Evolutionary conservation across 2,329 filamentous ascomycete genomes (phyloP).

Genomic region (Verticillium tricorpus): DNA sequence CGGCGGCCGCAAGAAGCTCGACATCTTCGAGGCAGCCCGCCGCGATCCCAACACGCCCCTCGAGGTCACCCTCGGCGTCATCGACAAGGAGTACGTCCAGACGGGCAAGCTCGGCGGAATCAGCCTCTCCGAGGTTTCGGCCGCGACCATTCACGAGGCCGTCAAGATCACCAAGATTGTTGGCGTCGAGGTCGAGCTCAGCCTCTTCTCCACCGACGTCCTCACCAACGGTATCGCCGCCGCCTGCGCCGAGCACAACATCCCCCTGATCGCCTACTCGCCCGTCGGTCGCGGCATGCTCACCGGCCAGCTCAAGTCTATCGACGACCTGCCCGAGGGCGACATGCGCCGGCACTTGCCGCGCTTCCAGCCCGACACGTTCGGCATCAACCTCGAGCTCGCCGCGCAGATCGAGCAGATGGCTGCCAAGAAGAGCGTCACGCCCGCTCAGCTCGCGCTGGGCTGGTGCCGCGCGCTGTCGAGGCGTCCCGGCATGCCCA

Average conservation of each 20-base stretch:
- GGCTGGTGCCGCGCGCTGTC: constrained; percentile 54
- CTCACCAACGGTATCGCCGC: constrained; percentile 46
- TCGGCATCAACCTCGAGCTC: constrained; percentile 60
- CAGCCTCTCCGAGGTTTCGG: constrained; percentile 46
- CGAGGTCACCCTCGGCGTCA: constrained; percentile 34
- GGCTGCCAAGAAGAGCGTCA: constrained; percentile 56
- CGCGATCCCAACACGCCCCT: constrained; percentile 47
- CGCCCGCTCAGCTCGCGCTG: constrained; percentile 60
- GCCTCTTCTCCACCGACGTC: constrained; percentile 42
- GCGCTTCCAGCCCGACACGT: constrained; percentile 58
- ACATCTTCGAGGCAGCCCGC: constrained; percentile 56
- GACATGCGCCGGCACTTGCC: constrained; percentile 44
- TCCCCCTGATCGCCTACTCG: constrained; percentile 69
- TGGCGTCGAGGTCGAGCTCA: constrained; percentile 51
- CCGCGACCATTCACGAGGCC: constrained; percentile 43
- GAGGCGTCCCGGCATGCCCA: constrained; percentile 46
- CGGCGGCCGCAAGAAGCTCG: constrained; percentile 54
- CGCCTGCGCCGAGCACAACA: constrained; percentile 57
- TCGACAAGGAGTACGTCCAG: constrained; percentile 45
- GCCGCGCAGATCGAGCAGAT: constrained; percentile 52
- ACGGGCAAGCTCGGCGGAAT: constrained; percentile 48
- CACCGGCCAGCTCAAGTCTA: constrained; percentile 47
- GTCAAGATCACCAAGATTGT: constrained; percentile 38
- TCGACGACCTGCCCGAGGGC: constrained; percentile 49
- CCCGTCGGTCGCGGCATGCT: constrained; percentile 59